A percentile compares a stretch with the other conserved stretches of the same genome.
Evolutionary conservation across 805 yeast genomes (phyloP).

Genomic region (Candida golubevii): DNA sequence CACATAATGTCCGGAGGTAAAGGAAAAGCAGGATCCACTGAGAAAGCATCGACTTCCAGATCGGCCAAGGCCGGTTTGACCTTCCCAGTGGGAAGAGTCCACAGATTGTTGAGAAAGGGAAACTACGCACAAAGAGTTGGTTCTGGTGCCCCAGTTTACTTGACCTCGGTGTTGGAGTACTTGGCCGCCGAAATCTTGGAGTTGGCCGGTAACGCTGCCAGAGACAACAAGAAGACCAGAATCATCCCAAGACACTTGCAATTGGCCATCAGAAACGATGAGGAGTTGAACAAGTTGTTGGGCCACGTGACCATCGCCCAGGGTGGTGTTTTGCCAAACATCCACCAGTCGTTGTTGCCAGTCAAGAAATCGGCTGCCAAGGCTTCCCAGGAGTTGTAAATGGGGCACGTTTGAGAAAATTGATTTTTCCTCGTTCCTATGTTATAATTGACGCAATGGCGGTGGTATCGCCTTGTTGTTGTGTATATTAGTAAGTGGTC

Average conservation of each 20-base stretch:
- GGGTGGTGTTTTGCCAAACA: conserved; percentile 52
- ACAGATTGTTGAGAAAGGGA: conserved; percentile 48
- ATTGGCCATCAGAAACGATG: conserved; percentile 51
- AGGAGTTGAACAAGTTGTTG: conserved; percentile 47
- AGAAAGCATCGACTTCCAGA: conserved; percentile 47
- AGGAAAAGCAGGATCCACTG: conserved; percentile 44
- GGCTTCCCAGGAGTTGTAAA: conserved; percentile 24
- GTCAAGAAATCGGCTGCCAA: conserved; percentile 20
- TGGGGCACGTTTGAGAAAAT: conserved; percentile 16
- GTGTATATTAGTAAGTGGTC: conserved; percentile 24
- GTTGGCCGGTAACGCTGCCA: conserved; percentile 50
- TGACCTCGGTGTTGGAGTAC: conserved; percentile 47
- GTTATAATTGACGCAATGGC: conserved; percentile 19
- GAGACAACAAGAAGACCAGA: conserved; percentile 87
- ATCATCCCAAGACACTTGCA: conserved; percentile 50
- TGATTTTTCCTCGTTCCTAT: conserved; percentile 20
- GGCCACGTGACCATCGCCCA: conserved; percentile 61
- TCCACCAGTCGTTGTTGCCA: conserved; percentile 46
- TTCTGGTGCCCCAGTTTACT: conserved; percentile 50
- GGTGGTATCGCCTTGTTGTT: conserved; percentile 17
- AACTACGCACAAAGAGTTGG: conserved; percentile 51
- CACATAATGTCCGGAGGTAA: conserved; percentile 23
- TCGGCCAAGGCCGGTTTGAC: conserved; percentile 48
- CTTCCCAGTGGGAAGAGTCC: conserved; percentile 50
- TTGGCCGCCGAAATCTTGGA: conserved; percentile 49